Base-by-base conservation (phyloP, 1,139 yeast genomes). In the Geotrichum bryndzae region DNA sequence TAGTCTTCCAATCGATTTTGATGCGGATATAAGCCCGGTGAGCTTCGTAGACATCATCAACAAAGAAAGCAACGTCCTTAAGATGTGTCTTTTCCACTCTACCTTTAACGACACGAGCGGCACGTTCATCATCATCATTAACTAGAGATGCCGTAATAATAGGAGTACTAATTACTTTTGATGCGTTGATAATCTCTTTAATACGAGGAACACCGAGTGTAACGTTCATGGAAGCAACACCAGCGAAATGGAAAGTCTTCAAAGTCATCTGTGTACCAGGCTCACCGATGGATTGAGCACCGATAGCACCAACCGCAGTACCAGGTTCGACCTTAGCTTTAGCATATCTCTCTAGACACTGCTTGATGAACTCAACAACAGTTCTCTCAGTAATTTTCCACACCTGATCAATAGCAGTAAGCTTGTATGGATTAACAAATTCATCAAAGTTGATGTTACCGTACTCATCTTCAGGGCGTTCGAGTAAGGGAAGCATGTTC, bases 241-340 rank as follows among this genome's bases (percentile, higher is more conserved):
- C 99, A 70, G 99, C 99, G 81, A 94, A 94, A 80, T 94, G 99
- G 90, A 94, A 94, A 72, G 99, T 94, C 77, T 94, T 94, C 77
- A 94, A 82, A 10, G 99, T 94, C 99, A 94, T 94, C 77, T 94
- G 99, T 0, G 99, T 94, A 76, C 99, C 99, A 11, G 99, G 99
- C 73, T 94, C 99, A 78, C 99, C 99, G 79, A 94, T 94, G 46
- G 97, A 90, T 72, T 94, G 99, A 0, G 99, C 99, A 66, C 99
- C 99, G 77, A 94, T 92, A 18, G 99, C 99, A 67, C 99, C 99
- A 58, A 94, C 99, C 2, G 99, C 99, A 8, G 99, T 94, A 67
- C 99, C 99, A 1, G 99, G 99, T 73, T 95, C 99, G 27, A 95
- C 98, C 76, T 87, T 87, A 15, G 99, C 97, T 68, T 88, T 82